These are phyloP conservation scores for Skeletonema menzelii DNA, from an alignment of 108 stramenopile species.

Conservation along the genomic window DNA sequence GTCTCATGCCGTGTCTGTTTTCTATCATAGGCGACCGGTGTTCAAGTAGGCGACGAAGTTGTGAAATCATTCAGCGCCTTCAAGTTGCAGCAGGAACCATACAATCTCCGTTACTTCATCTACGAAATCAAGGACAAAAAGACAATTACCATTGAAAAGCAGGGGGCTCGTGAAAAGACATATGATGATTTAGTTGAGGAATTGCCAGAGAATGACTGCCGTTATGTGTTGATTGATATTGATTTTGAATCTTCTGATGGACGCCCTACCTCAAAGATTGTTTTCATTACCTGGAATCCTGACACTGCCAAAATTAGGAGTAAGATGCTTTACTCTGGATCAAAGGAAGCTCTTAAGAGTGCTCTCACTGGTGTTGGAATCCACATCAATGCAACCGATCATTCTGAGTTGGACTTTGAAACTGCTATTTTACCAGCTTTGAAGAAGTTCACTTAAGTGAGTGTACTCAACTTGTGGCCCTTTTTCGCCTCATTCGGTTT, in stretches of 20 bases:
- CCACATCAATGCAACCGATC: slow-evolving; percentile 88
- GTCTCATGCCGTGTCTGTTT: neutral
- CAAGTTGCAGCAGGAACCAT: slow-evolving; percentile 76
- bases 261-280: slow-evolving; percentile 90
- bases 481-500: neutral
- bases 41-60: slow-evolving; percentile 75
- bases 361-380: slow-evolving; percentile 86
- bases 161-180: slow-evolving; percentile 57
- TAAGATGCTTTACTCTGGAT: slow-evolving; percentile 95
- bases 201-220: slow-evolving; percentile 87
- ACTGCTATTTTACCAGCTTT: slow-evolving; percentile 74
- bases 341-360: slow-evolving; percentile 90
- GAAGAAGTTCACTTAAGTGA: slow-evolving; percentile 79
- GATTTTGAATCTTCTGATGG: slow-evolving; percentile 89
- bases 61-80: slow-evolving; percentile 70
- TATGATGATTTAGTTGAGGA: slow-evolving; percentile 84
- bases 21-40: slow-evolving; percentile 77
- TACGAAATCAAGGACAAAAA: slow-evolving; percentile 86
- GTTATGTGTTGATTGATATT: slow-evolving; percentile 92
- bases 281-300: slow-evolving; percentile 95
- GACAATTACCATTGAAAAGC: slow-evolving; percentile 74
- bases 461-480: neutral
- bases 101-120: slow-evolving; percentile 81
- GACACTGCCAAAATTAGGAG: slow-evolving; percentile 83
- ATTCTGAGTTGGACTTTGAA: slow-evolving; percentile 85